Conservation (phyloP, 1,139 yeast species). For the Hemisphaericaspora lyxosophila region DNA sequence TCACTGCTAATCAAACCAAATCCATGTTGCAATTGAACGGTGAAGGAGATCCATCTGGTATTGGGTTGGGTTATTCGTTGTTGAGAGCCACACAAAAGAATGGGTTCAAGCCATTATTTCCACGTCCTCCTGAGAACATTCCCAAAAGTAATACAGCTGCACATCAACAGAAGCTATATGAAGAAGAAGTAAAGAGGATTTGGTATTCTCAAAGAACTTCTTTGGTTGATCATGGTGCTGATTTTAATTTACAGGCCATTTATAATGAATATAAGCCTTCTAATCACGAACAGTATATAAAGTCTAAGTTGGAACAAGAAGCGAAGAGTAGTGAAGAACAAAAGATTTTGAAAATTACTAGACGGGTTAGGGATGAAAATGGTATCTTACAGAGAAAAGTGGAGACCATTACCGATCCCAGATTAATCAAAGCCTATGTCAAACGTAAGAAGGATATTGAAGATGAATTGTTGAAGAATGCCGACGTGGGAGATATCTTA, state of each 20-base stretch:
- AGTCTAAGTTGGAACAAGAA: conserved; percentile 23
- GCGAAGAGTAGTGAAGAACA: conserved; percentile 20
- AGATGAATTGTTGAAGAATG: conserved; percentile 56
- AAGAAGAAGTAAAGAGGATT: conserved; percentile 82
- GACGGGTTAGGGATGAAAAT: conserved; percentile 80
- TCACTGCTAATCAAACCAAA: conserved; percentile 92
- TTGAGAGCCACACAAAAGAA: conserved; percentile 93
- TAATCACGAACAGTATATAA: conserved; percentile 34
- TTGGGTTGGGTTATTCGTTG: conserved; percentile 88
- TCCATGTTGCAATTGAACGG: conserved; percentile 96
- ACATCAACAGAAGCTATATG: conserved; percentile 87
- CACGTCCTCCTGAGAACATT: conserved; percentile 46
- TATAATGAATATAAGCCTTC: conserved; percentile 43
- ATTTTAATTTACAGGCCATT: conserved; percentile 28
- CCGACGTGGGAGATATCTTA: conserved; percentile 66
- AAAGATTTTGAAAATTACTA: conserved; percentile 65
- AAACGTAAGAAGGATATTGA: conserved; percentile 76
- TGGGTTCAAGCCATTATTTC: conserved; percentile 70
- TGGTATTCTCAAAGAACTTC: conserved; percentile 86
- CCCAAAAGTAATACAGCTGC: conserved; percentile 59
- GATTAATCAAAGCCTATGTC: conserved; percentile 83
- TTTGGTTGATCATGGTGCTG: conserved; percentile 44
- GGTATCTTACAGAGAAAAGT: conserved; percentile 83
- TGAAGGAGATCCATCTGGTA: conserved; percentile 95
- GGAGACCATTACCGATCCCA: conserved; percentile 78